phyloP scores from a whole-genome alignment of 2,329 filamentous ascomycete species.

The Pestalotiopsis fici region DNA sequence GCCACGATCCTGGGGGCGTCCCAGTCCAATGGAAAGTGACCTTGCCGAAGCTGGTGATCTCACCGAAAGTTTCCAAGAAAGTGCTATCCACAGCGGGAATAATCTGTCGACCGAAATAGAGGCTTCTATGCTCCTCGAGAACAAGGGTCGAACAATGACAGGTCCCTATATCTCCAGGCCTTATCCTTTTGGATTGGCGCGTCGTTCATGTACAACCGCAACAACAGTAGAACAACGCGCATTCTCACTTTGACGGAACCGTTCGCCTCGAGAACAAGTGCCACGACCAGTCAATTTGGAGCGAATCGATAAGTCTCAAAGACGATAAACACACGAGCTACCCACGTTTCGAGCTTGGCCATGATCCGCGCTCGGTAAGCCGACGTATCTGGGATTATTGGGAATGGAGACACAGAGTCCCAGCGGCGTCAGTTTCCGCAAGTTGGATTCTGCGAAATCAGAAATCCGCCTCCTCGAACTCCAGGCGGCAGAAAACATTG shows the following conservation, averaged over 20 bases:
- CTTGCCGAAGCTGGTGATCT: neutral
- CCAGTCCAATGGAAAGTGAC: neutral
- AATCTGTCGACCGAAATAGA: neutral
- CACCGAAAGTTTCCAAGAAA: neutral
- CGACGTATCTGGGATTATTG: neutral
- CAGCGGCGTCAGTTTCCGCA: neutral
- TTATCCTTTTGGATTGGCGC: neutral
- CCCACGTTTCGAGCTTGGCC: neutral
- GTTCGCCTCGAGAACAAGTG: neutral
- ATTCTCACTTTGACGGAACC: too few species aligned
- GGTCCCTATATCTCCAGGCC: neutral
- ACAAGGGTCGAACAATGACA: neutral
- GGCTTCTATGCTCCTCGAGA: neutral
- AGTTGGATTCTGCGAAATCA: neutral
- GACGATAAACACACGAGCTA: neutral
- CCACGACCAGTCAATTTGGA: neutral
- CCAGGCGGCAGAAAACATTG: slow-evolving; percentile 3
- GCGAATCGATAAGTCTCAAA: neutral
- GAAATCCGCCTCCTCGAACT: slow-evolving; percentile 8
- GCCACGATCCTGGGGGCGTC: neutral
- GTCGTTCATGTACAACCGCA: neutral
- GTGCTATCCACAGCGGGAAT: neutral
- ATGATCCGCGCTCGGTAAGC: neutral
- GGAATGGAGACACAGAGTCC: neutral
- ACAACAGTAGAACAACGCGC: neutral